These are phyloP conservation scores for Strobilomyces echinocephalus DNA, from an alignment of 768 basidiomycete species.

Conservation along the genomic window DNA sequence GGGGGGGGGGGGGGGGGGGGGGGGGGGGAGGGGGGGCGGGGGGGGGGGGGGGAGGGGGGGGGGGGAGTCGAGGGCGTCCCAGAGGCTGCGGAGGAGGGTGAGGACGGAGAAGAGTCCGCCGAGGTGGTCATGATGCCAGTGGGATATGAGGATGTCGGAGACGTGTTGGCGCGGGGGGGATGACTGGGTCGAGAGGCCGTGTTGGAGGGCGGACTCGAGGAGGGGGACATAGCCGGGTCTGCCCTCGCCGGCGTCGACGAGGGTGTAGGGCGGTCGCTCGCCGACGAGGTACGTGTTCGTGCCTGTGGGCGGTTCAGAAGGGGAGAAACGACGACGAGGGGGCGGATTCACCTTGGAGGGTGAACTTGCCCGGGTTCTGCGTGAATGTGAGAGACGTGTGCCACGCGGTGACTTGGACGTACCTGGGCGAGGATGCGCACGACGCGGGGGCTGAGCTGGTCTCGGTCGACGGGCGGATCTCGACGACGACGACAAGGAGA, in stretches of 20 bases:
- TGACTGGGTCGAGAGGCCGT: slow-evolving; percentile 27
- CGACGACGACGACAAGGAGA: accelerated
- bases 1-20: too few relatives aligned
- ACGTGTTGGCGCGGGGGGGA: slow-evolving; percentile 39
- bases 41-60: too few relatives aligned
- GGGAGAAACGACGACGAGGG: not conserved
- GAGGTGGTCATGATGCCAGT: slow-evolving; percentile 86
- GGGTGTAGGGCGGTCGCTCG: slow-evolving; percentile 60
- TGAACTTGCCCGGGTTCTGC: slow-evolving; percentile 86
- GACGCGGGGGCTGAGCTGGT: slow-evolving; percentile 64
- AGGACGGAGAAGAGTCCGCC: slow-evolving; percentile 73
- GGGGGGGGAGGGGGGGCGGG: too few relatives aligned
- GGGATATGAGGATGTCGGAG: slow-evolving; percentile 88
- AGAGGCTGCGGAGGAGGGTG: slow-evolving; percentile 55
- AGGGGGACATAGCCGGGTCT: slow-evolving; percentile 59
- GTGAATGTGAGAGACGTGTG: not conserved
- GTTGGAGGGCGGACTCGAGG: slow-evolving; percentile 57
- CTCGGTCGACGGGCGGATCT: not conserved
- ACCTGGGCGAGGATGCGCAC: slow-evolving; percentile 76
- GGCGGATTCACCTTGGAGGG: slow-evolving; percentile 61
- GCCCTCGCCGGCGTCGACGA: slow-evolving; percentile 84
- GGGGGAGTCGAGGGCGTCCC: slow-evolving; percentile 55
- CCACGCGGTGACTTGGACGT: not conserved
- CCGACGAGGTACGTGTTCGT: slow-evolving; percentile 91
- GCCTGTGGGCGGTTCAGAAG: slow-evolving; percentile 38